A percentile compares a stretch with the other conserved stretches of the same genome.
Conservation (phyloP, 768 basidiomycete genomes). For the Termitomyces sp. region DNA sequence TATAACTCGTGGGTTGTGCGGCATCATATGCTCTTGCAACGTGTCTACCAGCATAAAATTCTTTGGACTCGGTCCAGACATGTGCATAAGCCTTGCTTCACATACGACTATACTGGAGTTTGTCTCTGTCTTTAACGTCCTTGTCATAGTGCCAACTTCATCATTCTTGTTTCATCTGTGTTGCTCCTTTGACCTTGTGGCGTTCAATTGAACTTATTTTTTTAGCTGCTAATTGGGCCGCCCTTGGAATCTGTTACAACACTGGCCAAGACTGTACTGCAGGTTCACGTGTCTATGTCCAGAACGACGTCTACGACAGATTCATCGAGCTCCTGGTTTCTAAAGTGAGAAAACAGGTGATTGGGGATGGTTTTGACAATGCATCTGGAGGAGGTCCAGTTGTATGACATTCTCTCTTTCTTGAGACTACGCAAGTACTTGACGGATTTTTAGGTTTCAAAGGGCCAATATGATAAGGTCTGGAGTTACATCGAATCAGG, state of each 20-base stretch:
- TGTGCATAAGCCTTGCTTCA: background rate
- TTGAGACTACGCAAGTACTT: constrained; percentile 1
- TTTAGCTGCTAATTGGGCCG: constrained; percentile 79
- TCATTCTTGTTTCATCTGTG: background rate
- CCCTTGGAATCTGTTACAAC: constrained; percentile 82
- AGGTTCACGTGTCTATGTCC: constrained; percentile 86
- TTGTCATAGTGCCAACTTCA: background rate
- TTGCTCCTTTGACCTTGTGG: background rate
- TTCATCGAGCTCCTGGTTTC: constrained; percentile 64
- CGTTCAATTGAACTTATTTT: background rate
- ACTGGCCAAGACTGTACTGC: constrained; percentile 94
- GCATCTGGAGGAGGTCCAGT: constrained; percentile 76
- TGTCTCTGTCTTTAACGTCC: background rate
- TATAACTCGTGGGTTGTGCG: background rate
- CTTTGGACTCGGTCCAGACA: background rate
- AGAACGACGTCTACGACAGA: constrained; percentile 82
- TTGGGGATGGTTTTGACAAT: constrained; percentile 81
- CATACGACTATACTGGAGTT: background rate
- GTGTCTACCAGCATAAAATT: background rate
- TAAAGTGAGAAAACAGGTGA: constrained; percentile 62
- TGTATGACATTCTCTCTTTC: constrained; percentile 36
- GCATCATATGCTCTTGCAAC: background rate
- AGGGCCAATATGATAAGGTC: constrained; percentile 79
- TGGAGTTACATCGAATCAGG: constrained; percentile 88
- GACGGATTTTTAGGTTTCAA: constrained; percentile 54